A percentile compares a stretch with the other conserved stretches of the same genome.
These are phyloP conservation scores for Russula foetens DNA, from an alignment of 768 basidiomycete species.

Conservation along the genomic window DNA sequence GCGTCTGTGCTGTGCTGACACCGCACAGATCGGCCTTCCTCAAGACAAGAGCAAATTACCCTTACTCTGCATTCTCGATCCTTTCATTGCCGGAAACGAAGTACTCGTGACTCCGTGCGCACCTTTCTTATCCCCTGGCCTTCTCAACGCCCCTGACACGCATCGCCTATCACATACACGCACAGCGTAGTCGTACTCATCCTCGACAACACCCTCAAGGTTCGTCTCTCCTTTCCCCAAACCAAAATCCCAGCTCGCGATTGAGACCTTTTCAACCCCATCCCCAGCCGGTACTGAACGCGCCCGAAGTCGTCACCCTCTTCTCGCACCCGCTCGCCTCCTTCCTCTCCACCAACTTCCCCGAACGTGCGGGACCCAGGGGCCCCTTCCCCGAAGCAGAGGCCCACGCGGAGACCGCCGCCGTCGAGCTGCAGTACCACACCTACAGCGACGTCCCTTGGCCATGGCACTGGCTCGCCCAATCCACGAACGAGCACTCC, in stretches of 20 bases:
- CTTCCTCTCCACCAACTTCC: constrained; percentile 50
- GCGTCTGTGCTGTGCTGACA: neutral
- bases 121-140: neutral
- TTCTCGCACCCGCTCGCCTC: constrained; percentile 81
- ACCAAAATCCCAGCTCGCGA: neutral
- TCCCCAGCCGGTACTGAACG: constrained; percentile 67
- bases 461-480: constrained; percentile 31
- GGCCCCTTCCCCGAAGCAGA: constrained; percentile 37
- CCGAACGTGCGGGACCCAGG: constrained; percentile 25
- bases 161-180: constrained; percentile 24
- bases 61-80: constrained; percentile 69
- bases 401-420: constrained; percentile 30
- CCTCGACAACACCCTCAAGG: constrained; percentile 66
- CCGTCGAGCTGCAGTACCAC: constrained; percentile 52
- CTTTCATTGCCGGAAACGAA: constrained; percentile 63
- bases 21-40: constrained; percentile 70
- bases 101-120: constrained; percentile 81
- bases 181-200: constrained; percentile 78
- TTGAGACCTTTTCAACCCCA: neutral
- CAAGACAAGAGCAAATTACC: constrained; percentile 61
- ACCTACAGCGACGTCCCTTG: constrained; percentile 48
- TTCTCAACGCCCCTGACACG: neutral
- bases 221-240: constrained; percentile 26
- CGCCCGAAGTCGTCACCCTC: constrained; percentile 66
- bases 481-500: neutral